Evolutionary conservation across 495 filamentous ascomycete species (phyloP), one percentile per base, ranked within the genome.

Genomic region (Lasiosphaeria hispida): DNA sequence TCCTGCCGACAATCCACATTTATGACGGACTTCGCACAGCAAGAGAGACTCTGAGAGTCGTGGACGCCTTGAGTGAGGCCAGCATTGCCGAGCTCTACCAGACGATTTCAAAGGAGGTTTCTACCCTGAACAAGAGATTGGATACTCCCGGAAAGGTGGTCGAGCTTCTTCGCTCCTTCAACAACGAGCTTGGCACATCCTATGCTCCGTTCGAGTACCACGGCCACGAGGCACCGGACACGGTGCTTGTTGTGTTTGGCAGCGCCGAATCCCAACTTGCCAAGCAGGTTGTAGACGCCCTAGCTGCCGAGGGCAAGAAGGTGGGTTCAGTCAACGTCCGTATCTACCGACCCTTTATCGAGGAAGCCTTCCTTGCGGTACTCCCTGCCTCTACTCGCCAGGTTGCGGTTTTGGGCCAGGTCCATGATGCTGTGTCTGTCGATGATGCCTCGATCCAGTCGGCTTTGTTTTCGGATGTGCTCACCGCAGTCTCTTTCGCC

Each of bases 181-280:
- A 98, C 72, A 85, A 83, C 41, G 93, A 97, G 74, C 85, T 98
- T 35, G 94, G 94, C 39, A 97, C 92, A 15, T 86, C 91, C 18
- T 98, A 98, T 65, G 79, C 86, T 61, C 84, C 89, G 15, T 98
- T 97, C 66, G 95, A 98, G 72, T 98, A 97, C 74, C 80, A 88
- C 63, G 94, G 94, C n/a, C 90, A 96, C 69, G 72, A 80, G 9
- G 72, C 83, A 38, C 82, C 94, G 17, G 85, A 89, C 10, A 82
- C 84, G 17, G 91, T 97, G 7, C 77, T 97, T 49, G 91, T 97
- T 30, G 90, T 89, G 30, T 96, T 98, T 64, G 94, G 94, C 57
- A 95, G 89, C 51, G 84, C 90, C 6, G 94, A 98, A 75, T 86
- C 89, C 15, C 88, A 92, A 57, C 77, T 97, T 47, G 85, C 89